phyloP scores from a whole-genome alignment of 129 eudicot species.

The Escallonia herrerae region DNA sequence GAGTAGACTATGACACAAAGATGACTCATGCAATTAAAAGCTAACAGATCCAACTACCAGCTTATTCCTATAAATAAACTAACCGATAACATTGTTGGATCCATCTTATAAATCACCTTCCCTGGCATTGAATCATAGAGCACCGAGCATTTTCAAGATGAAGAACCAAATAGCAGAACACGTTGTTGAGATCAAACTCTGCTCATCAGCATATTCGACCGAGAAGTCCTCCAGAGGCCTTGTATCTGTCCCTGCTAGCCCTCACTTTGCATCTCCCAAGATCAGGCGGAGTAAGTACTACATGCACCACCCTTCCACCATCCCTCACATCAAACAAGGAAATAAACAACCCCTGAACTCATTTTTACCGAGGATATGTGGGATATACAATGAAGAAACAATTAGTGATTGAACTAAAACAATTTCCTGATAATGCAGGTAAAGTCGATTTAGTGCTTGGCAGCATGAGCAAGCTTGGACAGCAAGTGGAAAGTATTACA shows the following conservation, averaged over 20 bases:
- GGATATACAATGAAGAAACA: neutral
- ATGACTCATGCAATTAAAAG: no score
- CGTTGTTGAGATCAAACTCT: constrained; percentile 14
- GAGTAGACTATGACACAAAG: no score
- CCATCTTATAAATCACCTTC: no score
- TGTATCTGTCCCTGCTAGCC: constrained; percentile 6
- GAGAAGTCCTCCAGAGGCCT: neutral
- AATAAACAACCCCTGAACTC: no score
- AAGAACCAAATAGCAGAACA: constrained; percentile 2
- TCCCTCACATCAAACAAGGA: no score
- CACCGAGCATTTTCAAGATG: neutral
- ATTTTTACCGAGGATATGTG: neutral
- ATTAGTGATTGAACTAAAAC: neutral
- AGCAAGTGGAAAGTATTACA: constrained; percentile 18
- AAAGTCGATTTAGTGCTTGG: constrained; percentile 14
- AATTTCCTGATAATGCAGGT: constrained; percentile 12
- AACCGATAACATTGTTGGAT: no score
- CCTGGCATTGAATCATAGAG: no score
- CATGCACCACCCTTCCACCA: neutral
- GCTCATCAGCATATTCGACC: constrained; percentile 14
- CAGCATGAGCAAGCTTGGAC: constrained; percentile 29
- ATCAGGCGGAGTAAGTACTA: constrained; percentile 3
- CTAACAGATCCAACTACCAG: no score
- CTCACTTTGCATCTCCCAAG: constrained; percentile 13
- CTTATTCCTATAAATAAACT: no score